A percentile compares a stretch with the other conserved stretches of the same genome.
These are phyloP conservation scores for Jaenimonas drosophilae DNA, from an alignment of 208 protist species.

Conservation along the genomic window DNA sequence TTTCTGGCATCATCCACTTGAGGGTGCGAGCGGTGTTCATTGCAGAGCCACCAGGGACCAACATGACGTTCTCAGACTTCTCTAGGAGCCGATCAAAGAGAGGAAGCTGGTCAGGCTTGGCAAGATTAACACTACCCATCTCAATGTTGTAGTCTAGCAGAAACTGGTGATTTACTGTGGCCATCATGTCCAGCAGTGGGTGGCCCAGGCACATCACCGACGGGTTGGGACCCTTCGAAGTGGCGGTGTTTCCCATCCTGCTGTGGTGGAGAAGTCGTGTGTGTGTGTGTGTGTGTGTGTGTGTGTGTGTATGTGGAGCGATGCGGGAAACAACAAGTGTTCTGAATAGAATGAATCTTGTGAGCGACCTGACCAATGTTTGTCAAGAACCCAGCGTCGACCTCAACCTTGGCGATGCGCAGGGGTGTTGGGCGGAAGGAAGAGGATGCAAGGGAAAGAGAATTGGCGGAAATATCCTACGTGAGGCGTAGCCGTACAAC, in stretches of 20 bases:
- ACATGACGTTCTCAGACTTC: slow-evolving; percentile 63
- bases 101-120: slow-evolving; percentile 84
- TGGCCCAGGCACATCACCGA: slow-evolving; percentile 83
- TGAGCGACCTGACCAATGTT: too few relatives aligned
- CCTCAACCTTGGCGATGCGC: too few relatives aligned
- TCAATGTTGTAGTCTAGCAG: slow-evolving; percentile 76
- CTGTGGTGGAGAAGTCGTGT: background rate
- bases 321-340: background rate
- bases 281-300: slow-evolving; percentile 5
- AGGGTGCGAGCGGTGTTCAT: slow-evolving; percentile 94
- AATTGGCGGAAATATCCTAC: too few relatives aligned
- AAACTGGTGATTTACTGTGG: slow-evolving; percentile 69
- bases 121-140: slow-evolving; percentile 86
- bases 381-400: too few relatives aligned
- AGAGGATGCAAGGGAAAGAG: too few relatives aligned
- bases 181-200: slow-evolving; percentile 96
- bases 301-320: background rate
- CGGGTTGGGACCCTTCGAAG: too few relatives aligned
- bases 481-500: too few relatives aligned
- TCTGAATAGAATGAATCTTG: background rate
- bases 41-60: slow-evolving; percentile 94
- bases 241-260: slow-evolving; percentile 1
- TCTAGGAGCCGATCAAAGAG: slow-evolving; percentile 78
- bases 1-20: slow-evolving; percentile 56
- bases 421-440: too few relatives aligned